Evolutionary conservation across 129 eudicot genomes (phyloP).

Genomic region (Logfia minima): DNA sequence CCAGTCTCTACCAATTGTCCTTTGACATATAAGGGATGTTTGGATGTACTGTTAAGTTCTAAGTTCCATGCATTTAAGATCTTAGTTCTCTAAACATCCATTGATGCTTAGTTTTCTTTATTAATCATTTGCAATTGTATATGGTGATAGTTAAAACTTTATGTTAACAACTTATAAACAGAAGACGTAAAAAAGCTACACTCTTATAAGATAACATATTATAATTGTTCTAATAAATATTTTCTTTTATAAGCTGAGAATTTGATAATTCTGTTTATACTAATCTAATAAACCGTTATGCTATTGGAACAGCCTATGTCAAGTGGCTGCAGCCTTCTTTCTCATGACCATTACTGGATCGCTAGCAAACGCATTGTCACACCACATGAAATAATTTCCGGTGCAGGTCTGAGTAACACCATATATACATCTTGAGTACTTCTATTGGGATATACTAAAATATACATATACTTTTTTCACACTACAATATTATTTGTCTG

Average conservation of each 20-base stretch:
- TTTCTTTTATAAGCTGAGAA: neutral
- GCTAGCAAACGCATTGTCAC: conserved; percentile 91
- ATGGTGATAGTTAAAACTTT: neutral
- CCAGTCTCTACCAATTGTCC: neutral
- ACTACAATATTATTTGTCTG: neutral
- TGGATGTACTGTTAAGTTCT: neutral
- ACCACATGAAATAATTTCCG: conserved; percentile 64
- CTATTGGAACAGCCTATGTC: conserved; percentile 43
- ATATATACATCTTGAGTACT: neutral
- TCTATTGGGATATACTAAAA: neutral
- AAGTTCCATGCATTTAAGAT: neutral
- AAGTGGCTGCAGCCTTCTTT: conserved; percentile 67
- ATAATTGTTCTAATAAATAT: neutral
- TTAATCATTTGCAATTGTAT: neutral
- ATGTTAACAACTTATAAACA: neutral
- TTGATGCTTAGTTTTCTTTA: neutral
- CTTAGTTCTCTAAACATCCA: neutral
- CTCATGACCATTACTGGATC: conserved; percentile 75
- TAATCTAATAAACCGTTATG: neutral
- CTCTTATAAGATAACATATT: neutral
- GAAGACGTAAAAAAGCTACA: neutral
- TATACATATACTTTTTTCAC: neutral
- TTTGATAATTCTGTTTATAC: neutral
- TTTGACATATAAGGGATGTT: neutral
- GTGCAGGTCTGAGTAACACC: conserved; percentile 64